phyloP scores from a whole-genome alignment of 768 basidiomycete species.

The Sutorius australiensis region DNA sequence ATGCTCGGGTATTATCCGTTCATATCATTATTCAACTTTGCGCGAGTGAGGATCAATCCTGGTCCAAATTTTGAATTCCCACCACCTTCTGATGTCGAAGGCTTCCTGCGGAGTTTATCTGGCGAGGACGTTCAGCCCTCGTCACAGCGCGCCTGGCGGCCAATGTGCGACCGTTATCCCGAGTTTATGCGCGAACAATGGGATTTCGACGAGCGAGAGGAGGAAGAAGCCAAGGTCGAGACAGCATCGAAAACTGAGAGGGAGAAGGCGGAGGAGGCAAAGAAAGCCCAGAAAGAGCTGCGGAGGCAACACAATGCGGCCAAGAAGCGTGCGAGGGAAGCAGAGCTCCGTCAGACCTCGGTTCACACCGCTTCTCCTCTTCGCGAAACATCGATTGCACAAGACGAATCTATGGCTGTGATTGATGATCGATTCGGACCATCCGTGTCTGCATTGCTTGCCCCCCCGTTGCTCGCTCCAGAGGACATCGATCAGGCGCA shows the following conservation, averaged over 20 bases:
- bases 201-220: slow-evolving; percentile 72
- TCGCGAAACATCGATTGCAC: slow-evolving; percentile 29
- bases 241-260: slow-evolving; percentile 41
- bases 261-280: slow-evolving; percentile 37
- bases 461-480: slow-evolving; percentile 20
- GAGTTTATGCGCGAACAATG: slow-evolving; percentile 86
- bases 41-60: slow-evolving; percentile 78
- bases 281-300: slow-evolving; percentile 43
- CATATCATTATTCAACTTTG: slow-evolving; percentile 90
- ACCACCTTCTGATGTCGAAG: slow-evolving; percentile 76
- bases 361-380: slow-evolving; percentile 23
- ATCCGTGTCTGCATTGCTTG: slow-evolving; percentile 26
- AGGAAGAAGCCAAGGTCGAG: slow-evolving; percentile 55
- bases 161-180: slow-evolving; percentile 77
- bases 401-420: slow-evolving; percentile 23
- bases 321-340: slow-evolving; percentile 46
- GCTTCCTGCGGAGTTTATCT: slow-evolving; percentile 40
- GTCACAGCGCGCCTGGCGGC: slow-evolving; percentile 58
- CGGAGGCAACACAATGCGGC: slow-evolving; percentile 52
- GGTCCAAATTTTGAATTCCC: slow-evolving; percentile 84
- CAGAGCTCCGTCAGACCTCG: slow-evolving; percentile 21
- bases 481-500: slow-evolving; percentile 34
- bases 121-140: slow-evolving; percentile 32
- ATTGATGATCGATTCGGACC: slow-evolving; percentile 29
- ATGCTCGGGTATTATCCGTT: slow-evolving; percentile 94